phyloP scores from a whole-genome alignment of 495 filamentous ascomycete genomes.

The Cetradonia linearis region DNA sequence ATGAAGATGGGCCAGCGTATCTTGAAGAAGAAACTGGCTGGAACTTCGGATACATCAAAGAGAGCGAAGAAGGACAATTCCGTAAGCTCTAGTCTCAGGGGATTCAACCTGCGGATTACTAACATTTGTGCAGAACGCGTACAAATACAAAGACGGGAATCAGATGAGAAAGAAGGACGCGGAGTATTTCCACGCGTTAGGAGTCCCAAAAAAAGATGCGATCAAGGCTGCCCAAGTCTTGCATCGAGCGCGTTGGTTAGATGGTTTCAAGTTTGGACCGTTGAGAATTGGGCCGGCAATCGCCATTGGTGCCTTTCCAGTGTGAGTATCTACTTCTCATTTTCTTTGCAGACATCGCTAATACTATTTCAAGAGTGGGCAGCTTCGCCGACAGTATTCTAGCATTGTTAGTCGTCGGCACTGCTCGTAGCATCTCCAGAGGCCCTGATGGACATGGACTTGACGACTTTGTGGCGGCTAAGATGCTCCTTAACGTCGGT shows the following conservation, averaged over 20 bases:
- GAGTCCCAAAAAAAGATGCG: slow-evolving; percentile 68
- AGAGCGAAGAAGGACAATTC: neutral
- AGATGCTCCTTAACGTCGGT: no score
- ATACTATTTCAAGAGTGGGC: slow-evolving; percentile 47
- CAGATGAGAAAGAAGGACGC: slow-evolving; percentile 33
- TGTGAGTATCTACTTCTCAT: slow-evolving; percentile 41
- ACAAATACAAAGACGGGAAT: neutral
- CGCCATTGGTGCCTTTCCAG: slow-evolving; percentile 71
- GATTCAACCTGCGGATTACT: neutral
- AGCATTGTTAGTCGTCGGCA: slow-evolving; percentile 57
- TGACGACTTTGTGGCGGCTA: no score
- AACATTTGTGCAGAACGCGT: no score
- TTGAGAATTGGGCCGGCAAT: slow-evolving; percentile 74
- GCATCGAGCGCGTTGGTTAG: slow-evolving; percentile 67
- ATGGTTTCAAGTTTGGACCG: slow-evolving; percentile 49
- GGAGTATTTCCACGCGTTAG: slow-evolving; percentile 42
- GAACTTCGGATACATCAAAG: no score
- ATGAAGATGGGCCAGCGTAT: slow-evolving; percentile 9
- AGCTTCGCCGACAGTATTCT: slow-evolving; percentile 57
- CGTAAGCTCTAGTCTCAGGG: neutral
- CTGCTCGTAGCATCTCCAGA: slow-evolving; percentile 52
- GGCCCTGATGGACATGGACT: no score
- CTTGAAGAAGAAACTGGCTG: slow-evolving; percentile 11
- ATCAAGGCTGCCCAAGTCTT: no score
- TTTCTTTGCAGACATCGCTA: slow-evolving; percentile 5